A percentile compares a stretch with the other conserved stretches of the same genome.
Conservation (phyloP, 2,329 filamentous ascomycete genomes). For the Exserohilum turcica region DNA sequence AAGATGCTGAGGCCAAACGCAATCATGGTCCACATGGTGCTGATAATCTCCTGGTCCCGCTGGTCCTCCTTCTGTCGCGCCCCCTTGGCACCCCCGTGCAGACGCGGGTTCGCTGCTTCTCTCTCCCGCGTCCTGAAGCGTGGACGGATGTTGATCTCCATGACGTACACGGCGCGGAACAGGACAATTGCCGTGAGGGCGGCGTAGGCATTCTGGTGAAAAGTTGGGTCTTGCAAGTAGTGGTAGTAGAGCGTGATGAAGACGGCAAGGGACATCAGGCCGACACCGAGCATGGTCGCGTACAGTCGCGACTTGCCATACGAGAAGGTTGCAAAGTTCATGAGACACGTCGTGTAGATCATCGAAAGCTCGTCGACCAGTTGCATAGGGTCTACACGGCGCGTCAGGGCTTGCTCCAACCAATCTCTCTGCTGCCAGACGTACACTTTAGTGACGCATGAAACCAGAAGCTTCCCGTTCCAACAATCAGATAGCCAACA, state of each 20-base stretch:
- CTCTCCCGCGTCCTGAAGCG: conserved; percentile 54
- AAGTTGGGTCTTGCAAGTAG: conserved; percentile 77
- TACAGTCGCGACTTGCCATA: conserved; percentile 63
- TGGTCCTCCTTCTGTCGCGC: conserved; percentile 57
- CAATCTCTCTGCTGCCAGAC: conserved; percentile 22
- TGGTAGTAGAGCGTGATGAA: conserved; percentile 84
- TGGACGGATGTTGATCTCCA: conserved; percentile 70
- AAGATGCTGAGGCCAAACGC: conserved; percentile 71
- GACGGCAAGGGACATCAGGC: conserved; percentile 57
- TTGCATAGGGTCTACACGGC: conserved; percentile 67
- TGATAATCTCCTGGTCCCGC: conserved; percentile 63
- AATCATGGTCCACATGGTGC: conserved; percentile 78
- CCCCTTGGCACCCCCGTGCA: conserved; percentile 34
- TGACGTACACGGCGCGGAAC: conserved; percentile 75
- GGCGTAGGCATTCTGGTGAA: conserved; percentile 82
- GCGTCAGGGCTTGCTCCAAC: conserved; percentile 60
- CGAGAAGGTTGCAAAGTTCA: conserved; percentile 74
- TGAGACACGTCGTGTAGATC: conserved; percentile 74
- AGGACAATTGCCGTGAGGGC: conserved; percentile 72
- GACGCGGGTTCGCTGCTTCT: conserved; percentile 34
- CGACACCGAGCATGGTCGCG: conserved; percentile 61
- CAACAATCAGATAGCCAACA: conserved; percentile 65
- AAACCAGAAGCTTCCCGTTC: conserved; percentile 66
- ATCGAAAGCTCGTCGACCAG: conserved; percentile 72
- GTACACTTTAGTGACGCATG: conserved; percentile 67